These are phyloP conservation scores for Nicotiana sylvestris DNA, from an alignment of 257 asterid genomes.

Conservation along the genomic window DNA sequence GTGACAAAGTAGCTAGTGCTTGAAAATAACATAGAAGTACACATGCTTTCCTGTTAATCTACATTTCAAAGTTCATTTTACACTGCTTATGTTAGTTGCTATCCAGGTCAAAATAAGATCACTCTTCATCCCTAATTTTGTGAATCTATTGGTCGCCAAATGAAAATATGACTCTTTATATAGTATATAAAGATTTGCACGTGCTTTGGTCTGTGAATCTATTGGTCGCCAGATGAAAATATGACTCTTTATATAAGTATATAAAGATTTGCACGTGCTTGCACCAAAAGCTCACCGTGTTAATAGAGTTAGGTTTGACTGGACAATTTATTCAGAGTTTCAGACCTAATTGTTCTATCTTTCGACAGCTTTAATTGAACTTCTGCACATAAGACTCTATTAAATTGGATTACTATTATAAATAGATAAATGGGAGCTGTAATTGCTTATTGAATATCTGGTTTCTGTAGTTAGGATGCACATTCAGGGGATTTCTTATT, in stretches of 20 bases:
- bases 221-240: background rate
- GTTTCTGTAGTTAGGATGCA: background rate
- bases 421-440: background rate
- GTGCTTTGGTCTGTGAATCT: background rate
- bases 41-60: background rate
- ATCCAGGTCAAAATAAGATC: background rate
- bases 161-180: background rate
- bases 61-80: background rate
- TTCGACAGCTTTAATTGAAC: background rate
- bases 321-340: background rate
- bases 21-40: background rate
- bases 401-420: background rate
- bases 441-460: background rate
- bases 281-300: background rate
- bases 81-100: background rate
- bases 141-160: background rate
- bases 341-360: background rate
- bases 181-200: background rate
- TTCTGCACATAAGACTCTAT: background rate
- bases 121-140: background rate
- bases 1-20: background rate
- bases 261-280: background rate
- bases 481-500: background rate
- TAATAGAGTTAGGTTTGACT: background rate
- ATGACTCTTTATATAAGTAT: background rate